Percentiles rank a stretch among this genome's conserved stretches.
Conservation (phyloP, 306 rosid species). For the Prunus kanzakura region DNA sequence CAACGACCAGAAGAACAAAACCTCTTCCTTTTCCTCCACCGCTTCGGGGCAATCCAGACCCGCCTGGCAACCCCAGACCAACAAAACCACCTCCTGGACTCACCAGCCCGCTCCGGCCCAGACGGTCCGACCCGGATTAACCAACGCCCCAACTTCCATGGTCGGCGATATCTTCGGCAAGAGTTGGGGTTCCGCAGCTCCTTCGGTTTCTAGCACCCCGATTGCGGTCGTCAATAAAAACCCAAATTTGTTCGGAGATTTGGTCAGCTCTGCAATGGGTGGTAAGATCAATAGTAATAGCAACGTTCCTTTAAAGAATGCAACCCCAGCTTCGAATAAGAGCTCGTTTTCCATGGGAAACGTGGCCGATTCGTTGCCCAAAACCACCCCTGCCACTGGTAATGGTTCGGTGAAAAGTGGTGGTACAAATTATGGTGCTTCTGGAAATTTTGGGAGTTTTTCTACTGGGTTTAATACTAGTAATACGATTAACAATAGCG, state of each 20-base stretch:
- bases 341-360: constrained; percentile 68
- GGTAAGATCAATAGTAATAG: constrained; percentile 32
- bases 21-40: constrained; percentile 28
- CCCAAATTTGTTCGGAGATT: constrained; percentile 90
- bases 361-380: constrained; percentile 67
- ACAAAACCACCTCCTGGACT: constrained; percentile 72
- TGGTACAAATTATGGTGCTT: constrained; percentile 47
- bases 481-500: constrained; percentile 12
- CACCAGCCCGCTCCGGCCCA: constrained; percentile 66
- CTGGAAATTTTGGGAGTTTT: constrained; percentile 30
- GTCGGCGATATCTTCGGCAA: constrained; percentile 92
- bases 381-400: constrained; percentile 12
- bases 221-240: constrained; percentile 61
- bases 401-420: constrained; percentile 22
- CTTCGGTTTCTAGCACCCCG: constrained; percentile 35
- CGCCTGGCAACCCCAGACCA: constrained; percentile 66
- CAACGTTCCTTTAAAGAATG: constrained; percentile 67
- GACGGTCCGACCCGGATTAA: constrained; percentile 34
- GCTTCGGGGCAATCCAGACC: constrained; percentile 44
- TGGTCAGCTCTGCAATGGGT: constrained; percentile 77
- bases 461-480: constrained; percentile 16
- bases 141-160: constrained; percentile 65
- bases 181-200: constrained; percentile 63
- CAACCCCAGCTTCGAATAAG: constrained; percentile 38
- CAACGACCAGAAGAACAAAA: constrained; percentile 72